These are phyloP conservation scores for Solanum dulcamara DNA, from an alignment of 257 asterid species.

Conservation along the genomic window DNA sequence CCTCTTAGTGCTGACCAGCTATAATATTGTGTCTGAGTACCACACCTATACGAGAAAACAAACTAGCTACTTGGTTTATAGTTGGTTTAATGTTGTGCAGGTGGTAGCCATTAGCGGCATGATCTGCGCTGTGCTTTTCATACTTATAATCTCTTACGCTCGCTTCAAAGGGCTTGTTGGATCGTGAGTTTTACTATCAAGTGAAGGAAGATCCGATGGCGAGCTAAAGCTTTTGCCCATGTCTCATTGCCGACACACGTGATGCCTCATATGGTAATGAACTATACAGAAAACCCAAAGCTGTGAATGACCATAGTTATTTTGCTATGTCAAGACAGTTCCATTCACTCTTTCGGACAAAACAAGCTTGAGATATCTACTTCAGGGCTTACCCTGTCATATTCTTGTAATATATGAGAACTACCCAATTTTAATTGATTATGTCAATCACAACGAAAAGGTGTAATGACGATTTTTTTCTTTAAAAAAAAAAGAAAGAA, in stretches of 20 bases:
- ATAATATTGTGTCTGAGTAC: neutral
- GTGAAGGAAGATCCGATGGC: neutral
- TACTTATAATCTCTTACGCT: constrained; percentile 50
- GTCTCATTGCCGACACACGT: neutral
- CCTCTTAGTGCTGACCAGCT: neutral
- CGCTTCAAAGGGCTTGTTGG: constrained; percentile 75
- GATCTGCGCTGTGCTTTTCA: constrained; percentile 21
- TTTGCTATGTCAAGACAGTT: neutral
- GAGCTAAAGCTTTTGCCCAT: neutral
- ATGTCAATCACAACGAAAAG: neutral
- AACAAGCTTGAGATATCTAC: neutral
- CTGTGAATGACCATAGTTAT: neutral
- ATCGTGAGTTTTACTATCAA: constrained; percentile 22
- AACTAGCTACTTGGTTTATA: neutral
- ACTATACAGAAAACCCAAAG: neutral
- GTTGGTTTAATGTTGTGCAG: constrained; percentile 18
- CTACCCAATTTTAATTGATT: neutral
- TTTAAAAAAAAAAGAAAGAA: neutral
- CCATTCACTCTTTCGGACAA: neutral
- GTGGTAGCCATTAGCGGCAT: constrained; percentile 31
- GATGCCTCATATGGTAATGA: neutral
- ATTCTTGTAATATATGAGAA: neutral
- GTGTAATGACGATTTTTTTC: neutral
- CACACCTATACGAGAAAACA: neutral
- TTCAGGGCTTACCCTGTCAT: neutral